Conservation (phyloP, 2,329 filamentous ascomycete genomes). For the Phyllosticta citrichinensis region DNA sequence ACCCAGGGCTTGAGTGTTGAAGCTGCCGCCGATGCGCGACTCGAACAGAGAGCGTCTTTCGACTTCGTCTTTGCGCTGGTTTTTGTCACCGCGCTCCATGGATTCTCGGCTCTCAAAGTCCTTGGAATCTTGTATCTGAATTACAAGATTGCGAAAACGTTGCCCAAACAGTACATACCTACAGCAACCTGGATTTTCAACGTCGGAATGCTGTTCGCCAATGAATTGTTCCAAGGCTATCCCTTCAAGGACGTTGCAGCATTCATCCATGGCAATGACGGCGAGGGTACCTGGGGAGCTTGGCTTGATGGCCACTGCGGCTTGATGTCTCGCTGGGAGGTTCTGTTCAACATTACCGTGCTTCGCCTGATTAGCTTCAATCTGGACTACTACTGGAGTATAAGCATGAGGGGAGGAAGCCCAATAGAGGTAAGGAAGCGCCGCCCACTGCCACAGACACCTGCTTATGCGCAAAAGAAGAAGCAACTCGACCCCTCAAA, state of each 20-base stretch:
- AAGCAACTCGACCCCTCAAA: slow-evolving; percentile 83
- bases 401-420: slow-evolving; percentile 53
- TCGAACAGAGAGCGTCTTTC: slow-evolving; percentile 63
- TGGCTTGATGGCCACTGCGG: slow-evolving; percentile 74
- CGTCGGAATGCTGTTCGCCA: slow-evolving; percentile 73
- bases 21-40: slow-evolving; percentile 44
- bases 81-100: slow-evolving; percentile 72
- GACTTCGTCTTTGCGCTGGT: slow-evolving; percentile 73
- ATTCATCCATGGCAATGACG: slow-evolving; percentile 29
- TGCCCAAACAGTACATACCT: slow-evolving; percentile 64
- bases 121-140: slow-evolving; percentile 71
- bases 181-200: slow-evolving; percentile 83
- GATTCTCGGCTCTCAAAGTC: slow-evolving; percentile 76
- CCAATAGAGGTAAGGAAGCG: slow-evolving; percentile 64
- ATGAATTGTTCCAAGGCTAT: slow-evolving; percentile 76
- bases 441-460: not conserved
- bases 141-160: slow-evolving; percentile 62
- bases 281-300: slow-evolving; percentile 48
- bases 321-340: slow-evolving; percentile 83
- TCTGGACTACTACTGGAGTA: slow-evolving; percentile 90
- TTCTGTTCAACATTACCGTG: slow-evolving; percentile 95
- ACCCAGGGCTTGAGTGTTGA: slow-evolving; percentile 32
- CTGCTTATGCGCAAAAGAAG: slow-evolving; percentile 75
- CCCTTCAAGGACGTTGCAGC: slow-evolving; percentile 49
- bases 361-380: slow-evolving; percentile 93